These are phyloP conservation scores for Ascomycota sp. DNA, from an alignment of 2,329 filamentous ascomycete genomes.

Conservation along the genomic window DNA sequence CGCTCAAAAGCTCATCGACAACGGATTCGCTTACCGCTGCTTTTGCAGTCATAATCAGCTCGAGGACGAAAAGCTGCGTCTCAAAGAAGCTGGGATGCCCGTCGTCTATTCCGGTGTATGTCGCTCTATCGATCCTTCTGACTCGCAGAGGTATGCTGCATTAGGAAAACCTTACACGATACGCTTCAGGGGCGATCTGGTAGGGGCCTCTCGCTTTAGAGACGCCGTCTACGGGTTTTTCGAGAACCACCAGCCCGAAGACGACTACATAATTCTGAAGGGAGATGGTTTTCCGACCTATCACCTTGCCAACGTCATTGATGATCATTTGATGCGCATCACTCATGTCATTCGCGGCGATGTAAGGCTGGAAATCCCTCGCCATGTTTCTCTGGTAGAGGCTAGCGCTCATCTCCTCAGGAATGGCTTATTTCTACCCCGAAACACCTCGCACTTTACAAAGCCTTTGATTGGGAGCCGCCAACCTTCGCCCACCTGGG, in stretches of 20 bases:
- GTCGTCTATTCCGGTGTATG: conserved; percentile 43
- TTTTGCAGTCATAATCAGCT: conserved; percentile 64
- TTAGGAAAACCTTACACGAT: conserved; percentile 53
- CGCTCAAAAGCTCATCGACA: conserved; percentile 42
- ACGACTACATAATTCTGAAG: conserved; percentile 80
- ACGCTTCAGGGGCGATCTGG: conserved; percentile 40
- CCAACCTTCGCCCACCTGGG: conserved; percentile 66
- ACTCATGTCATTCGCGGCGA: conserved; percentile 85
- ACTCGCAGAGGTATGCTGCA: conserved; percentile 48
- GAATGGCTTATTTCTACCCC: conserved; percentile 96
- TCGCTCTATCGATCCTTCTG: conserved; percentile 36
- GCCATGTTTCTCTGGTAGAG: neutral
- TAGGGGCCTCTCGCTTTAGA: conserved; percentile 36
- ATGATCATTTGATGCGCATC: conserved; percentile 87
- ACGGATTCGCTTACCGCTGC: conserved; percentile 68
- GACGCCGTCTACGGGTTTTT: conserved; percentile 64
- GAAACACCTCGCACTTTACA: conserved; percentile 45
- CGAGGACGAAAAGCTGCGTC: conserved; percentile 38
- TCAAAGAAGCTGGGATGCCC: conserved; percentile 26
- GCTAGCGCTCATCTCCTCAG: conserved; percentile 12
- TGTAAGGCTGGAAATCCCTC: conserved; percentile 17
- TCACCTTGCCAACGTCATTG: conserved; percentile 89
- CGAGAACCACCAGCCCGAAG: conserved; percentile 30
- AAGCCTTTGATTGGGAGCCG: conserved; percentile 51
- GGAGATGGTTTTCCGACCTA: conserved; percentile 86